These are phyloP conservation scores for Vishniacozyma victoriae DNA, from an alignment of 768 basidiomycete genomes.

Conservation along the genomic window DNA sequence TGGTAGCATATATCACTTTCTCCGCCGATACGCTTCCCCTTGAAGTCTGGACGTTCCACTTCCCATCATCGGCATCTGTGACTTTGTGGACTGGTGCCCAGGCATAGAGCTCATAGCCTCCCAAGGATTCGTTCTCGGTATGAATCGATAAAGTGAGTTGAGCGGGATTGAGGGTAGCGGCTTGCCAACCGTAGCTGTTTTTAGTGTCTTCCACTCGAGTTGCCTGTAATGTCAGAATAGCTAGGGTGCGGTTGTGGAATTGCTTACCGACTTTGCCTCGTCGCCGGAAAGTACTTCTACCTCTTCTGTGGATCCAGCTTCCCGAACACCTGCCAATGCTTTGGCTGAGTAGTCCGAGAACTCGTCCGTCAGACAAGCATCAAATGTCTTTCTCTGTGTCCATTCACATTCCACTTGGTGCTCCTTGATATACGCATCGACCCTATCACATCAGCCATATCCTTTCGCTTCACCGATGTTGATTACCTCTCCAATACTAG, in stretches of 20 bases:
- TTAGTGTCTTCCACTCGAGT: slow-evolving; percentile 9
- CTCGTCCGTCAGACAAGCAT: slow-evolving; percentile 31
- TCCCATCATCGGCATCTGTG: slow-evolving; percentile 2
- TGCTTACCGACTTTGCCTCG: slow-evolving; percentile 2
- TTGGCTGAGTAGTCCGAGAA: slow-evolving; percentile 26
- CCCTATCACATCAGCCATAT: slow-evolving; percentile 66
- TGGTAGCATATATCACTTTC: slow-evolving; percentile 78
- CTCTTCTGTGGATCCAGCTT: slow-evolving; percentile 13
- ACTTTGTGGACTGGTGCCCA: slow-evolving; percentile 41
- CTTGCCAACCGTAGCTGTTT: slow-evolving; percentile 21
- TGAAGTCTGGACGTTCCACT: slow-evolving; percentile 59
- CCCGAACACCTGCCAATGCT: slow-evolving; percentile 15
- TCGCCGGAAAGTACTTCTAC: slow-evolving; percentile 8
- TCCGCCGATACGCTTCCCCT: slow-evolving; percentile 60
- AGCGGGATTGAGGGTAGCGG: slow-evolving; percentile 30
- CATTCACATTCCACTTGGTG: slow-evolving; percentile 39
- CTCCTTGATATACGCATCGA: slow-evolving; percentile 52
- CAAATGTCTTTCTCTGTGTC: slow-evolving; percentile 32
- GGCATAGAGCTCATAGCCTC: slow-evolving; percentile 20
- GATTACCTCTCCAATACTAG: slow-evolving; percentile 67
- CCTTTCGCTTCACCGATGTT: background rate
- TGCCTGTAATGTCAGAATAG: slow-evolving; percentile 1
- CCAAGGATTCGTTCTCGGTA: slow-evolving; percentile 6
- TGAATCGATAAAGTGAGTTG: slow-evolving; percentile 25
- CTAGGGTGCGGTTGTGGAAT: too few species aligned